These are phyloP conservation scores for Litsea cubeba DNA, from an alignment of 164 flowering plant genomes.

Conservation along the genomic window DNA sequence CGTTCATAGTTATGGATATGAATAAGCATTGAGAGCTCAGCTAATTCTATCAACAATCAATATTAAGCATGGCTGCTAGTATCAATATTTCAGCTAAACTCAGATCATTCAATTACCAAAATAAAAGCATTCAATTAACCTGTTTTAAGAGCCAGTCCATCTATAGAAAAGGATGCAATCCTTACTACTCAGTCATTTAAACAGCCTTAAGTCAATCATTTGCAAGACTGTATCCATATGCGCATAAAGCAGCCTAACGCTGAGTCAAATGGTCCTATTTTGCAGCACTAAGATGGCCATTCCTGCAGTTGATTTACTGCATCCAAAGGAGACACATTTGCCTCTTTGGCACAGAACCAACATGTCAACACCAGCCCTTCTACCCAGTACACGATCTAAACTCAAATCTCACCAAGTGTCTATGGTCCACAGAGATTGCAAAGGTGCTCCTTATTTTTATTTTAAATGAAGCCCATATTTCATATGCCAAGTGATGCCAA, in stretches of 20 bases:
- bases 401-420: too few species aligned
- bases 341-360: too few species aligned
- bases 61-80: background rate
- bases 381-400: too few species aligned
- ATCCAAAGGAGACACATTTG: too few species aligned
- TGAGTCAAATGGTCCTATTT: background rate
- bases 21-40: background rate
- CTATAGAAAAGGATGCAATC: background rate
- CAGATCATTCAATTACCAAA: background rate
- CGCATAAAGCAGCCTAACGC: background rate
- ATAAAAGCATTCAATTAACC: background rate
- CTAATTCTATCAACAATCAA: background rate
- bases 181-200: background rate
- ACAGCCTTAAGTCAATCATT: background rate
- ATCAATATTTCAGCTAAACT: constrained; percentile 1
- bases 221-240: background rate
- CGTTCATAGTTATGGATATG: constrained; percentile 2
- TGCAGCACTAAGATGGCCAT: background rate
- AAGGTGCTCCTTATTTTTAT: too few species aligned
- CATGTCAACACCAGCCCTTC: too few species aligned
- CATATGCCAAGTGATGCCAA: too few species aligned
- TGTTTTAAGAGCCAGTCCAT: background rate
- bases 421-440: too few species aligned
- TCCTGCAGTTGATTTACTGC: background rate
- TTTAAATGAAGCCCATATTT: too few species aligned